Conservation (phyloP, 2,329 filamentous ascomycete genomes). For the Colletotrichum cereale region DNA sequence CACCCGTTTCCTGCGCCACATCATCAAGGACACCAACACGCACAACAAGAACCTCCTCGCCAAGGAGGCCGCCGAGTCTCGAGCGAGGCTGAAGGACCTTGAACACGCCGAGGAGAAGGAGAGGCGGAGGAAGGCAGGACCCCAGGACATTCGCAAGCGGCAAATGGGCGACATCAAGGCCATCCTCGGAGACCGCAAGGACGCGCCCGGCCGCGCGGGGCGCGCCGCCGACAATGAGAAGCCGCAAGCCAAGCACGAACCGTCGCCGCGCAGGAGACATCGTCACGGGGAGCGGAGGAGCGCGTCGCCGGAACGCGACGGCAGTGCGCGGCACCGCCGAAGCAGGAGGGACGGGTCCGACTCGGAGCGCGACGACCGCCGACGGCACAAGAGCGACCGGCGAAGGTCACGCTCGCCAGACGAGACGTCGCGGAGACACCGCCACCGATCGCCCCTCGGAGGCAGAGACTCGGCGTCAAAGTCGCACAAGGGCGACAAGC, state of each 20-base stretch:
- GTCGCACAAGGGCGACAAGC: conserved; percentile 40
- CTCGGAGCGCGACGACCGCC: conserved; percentile 31
- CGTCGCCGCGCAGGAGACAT: conserved; percentile 18
- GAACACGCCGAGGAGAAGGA: conserved; percentile 62
- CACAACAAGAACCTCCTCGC: conserved; percentile 91
- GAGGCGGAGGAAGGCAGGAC: conserved; percentile 59
- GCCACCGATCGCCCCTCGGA: conserved; percentile 46
- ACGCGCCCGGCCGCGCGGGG: conserved; percentile 34
- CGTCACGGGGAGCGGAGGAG: conserved; percentile 25
- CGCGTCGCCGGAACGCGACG: conserved; percentile 34
- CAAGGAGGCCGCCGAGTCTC: conserved; percentile 85
- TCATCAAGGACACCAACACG: conserved; percentile 87
- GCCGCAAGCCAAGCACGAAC: conserved; percentile 7
- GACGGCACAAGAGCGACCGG: conserved; percentile 35
- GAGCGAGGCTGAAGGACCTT: conserved; percentile 75
- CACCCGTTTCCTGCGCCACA: conserved; percentile 87
- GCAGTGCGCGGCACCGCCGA: conserved; percentile 17
- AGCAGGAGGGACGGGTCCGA: conserved; percentile 24
- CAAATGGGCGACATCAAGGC: conserved; percentile 73
- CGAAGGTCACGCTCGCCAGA: conserved; percentile 50
- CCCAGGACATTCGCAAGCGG: conserved; percentile 65
- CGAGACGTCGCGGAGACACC: conserved; percentile 47
- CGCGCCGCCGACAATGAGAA: conserved; percentile 28
- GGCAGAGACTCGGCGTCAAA: neutral
- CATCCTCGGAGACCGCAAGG: conserved; percentile 60